phyloP scores from a whole-genome alignment of 2,329 filamentous ascomycete genomes.

The Alternaria arborescens region DNA sequence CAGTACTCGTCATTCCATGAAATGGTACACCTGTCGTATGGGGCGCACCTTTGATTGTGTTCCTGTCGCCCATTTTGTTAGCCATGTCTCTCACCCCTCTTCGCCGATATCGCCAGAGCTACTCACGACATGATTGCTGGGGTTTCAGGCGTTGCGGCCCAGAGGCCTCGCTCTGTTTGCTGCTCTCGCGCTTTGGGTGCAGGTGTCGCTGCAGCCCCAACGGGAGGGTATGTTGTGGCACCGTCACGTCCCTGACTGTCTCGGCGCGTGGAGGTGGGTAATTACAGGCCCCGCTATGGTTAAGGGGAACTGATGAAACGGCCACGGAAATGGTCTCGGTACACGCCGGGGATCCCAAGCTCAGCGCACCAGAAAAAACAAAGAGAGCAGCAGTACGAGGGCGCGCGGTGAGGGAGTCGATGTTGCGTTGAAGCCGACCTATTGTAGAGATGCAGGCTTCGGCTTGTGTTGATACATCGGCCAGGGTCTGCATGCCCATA shows the following conservation, averaged over 20 bases:
- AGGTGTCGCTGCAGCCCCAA: conserved; percentile 34
- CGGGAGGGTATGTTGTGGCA: conserved; percentile 42
- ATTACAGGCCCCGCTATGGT: conserved; percentile 43
- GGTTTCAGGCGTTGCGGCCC: conserved; percentile 44
- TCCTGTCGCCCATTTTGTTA: conserved; percentile 50
- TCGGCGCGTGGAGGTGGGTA: conserved; percentile 39
- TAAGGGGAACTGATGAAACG: conserved; percentile 40
- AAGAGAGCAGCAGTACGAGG: neutral
- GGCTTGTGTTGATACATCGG: conserved; percentile 24
- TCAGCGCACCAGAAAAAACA: conserved; percentile 4
- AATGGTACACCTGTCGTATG: neutral
- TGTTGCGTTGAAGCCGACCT: conserved; percentile 19
- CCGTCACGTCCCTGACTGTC: conserved; percentile 35
- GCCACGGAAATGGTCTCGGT: conserved; percentile 1
- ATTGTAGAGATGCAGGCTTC: conserved; percentile 27
- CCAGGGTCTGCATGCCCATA: conserved; percentile 27
- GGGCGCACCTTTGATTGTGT: conserved; percentile 57
- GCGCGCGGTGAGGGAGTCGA: conserved; percentile 9
- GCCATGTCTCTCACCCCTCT: conserved; percentile 44
- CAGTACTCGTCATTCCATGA: conserved; percentile 23
- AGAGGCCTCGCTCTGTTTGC: conserved; percentile 43
- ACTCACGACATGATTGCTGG: conserved; percentile 53
- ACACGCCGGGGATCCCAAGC: conserved; percentile 10
- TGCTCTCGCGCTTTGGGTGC: conserved; percentile 27
- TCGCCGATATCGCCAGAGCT: conserved; percentile 6